These are phyloP conservation scores for Neurospora discreta DNA, from an alignment of 495 filamentous ascomycete species.

Conservation along the genomic window DNA sequence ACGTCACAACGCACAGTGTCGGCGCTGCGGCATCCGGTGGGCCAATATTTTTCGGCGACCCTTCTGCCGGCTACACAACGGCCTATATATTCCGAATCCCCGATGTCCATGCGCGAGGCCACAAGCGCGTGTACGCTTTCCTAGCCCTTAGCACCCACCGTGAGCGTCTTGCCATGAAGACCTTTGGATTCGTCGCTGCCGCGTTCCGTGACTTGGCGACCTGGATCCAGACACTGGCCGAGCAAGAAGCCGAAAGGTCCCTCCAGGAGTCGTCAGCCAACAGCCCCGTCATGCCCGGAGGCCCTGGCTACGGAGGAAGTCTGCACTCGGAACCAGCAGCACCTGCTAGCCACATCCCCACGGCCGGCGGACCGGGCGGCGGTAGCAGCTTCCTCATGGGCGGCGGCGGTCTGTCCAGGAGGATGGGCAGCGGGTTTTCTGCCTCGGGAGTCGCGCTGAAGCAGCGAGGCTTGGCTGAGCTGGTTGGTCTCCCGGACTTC, in stretches of 20 bases:
- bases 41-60: slow-evolving; percentile 79
- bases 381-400: slow-evolving; percentile 37
- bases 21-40: slow-evolving; percentile 43
- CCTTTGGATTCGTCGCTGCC: slow-evolving; percentile 60
- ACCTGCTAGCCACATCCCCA: slow-evolving; percentile 1
- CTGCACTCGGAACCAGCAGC: slow-evolving; percentile 14
- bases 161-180: slow-evolving; percentile 61
- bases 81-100: slow-evolving; percentile 86
- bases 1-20: slow-evolving; percentile 42
- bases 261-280: slow-evolving; percentile 26
- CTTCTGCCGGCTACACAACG: slow-evolving; percentile 73
- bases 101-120: slow-evolving; percentile 78
- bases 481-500: slow-evolving; percentile 76
- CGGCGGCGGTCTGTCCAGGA: slow-evolving; percentile 26
- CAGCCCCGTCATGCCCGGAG: slow-evolving; percentile 17
- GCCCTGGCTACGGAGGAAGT: slow-evolving; percentile 19
- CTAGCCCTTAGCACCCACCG: slow-evolving; percentile 67
- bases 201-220: slow-evolving; percentile 69
- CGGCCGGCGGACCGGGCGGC: slow-evolving; percentile 1
- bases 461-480: slow-evolving; percentile 69
- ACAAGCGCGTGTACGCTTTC: slow-evolving; percentile 76
- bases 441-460: slow-evolving; percentile 42
- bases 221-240: slow-evolving; percentile 52
- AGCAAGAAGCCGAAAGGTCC: slow-evolving; percentile 46
- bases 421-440: slow-evolving; percentile 25